Evolutionary conservation across 441 rosid species (phyloP).

Genomic region (Isatis lusitanica): DNA sequence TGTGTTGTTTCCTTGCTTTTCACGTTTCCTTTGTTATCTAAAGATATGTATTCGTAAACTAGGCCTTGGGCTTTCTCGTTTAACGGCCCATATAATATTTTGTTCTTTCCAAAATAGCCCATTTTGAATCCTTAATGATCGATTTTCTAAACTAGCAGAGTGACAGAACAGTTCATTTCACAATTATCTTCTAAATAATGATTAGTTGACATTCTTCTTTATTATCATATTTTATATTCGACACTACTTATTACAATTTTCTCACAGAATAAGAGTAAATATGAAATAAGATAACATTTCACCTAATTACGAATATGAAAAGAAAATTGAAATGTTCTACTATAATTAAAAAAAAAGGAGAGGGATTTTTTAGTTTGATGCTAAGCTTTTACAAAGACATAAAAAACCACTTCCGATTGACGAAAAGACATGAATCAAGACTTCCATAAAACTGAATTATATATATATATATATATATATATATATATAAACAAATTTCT

Average conservation of each 20-base stretch:
- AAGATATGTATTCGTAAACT: constrained; percentile 16
- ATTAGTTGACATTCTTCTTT: too few relatives aligned
- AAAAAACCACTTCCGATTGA: not conserved
- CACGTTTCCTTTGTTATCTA: constrained; percentile 8
- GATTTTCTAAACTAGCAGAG: not conserved
- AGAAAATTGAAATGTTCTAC: too few relatives aligned
- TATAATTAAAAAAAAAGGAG: too few relatives aligned
- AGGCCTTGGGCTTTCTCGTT: constrained; percentile 20
- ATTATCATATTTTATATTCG: too few relatives aligned
- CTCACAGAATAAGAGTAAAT: too few relatives aligned
- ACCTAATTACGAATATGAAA: too few relatives aligned
- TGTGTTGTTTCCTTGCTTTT: constrained; percentile 20
- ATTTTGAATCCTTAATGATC: not conserved
- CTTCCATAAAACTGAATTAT: not conserved
- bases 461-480: not conserved
- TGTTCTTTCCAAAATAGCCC: not conserved
- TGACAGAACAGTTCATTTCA: too few relatives aligned
- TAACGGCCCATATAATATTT: not conserved
- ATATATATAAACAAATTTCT: not conserved
- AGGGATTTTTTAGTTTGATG: too few relatives aligned
- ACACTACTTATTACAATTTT: too few relatives aligned
- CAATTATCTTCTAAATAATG: too few relatives aligned
- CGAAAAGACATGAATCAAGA: not conserved
- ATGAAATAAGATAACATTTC: too few relatives aligned
- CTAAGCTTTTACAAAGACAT: too few relatives aligned